phyloP scores from a whole-genome alignment of 257 asterid species.

The Asclepias syriaca region DNA sequence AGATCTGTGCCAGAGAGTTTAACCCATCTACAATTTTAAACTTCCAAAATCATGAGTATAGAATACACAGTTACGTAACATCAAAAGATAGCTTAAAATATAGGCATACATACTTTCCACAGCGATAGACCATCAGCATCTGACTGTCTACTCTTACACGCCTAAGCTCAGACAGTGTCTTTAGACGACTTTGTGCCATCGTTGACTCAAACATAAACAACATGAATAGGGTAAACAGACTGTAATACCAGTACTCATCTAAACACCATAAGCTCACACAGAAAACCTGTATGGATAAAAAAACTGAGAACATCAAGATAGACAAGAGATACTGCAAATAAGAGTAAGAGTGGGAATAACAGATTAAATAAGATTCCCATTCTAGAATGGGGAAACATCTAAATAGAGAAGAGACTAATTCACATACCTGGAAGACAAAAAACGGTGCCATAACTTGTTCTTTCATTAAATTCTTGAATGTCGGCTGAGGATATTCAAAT shows the following conservation, averaged over 20 bases:
- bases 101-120: slow-evolving; percentile 79
- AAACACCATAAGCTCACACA: slow-evolving; percentile 98
- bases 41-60: neutral
- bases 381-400: neutral
- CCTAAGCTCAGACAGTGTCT: slow-evolving; percentile 88
- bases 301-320: slow-evolving; percentile 17
- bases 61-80: neutral
- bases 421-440: slow-evolving; percentile 87
- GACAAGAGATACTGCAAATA: neutral
- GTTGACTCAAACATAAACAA: slow-evolving; percentile 98
- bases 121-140: slow-evolving; percentile 80
- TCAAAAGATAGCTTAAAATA: slow-evolving; percentile 10
- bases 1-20: slow-evolving; percentile 91
- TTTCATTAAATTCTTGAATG: slow-evolving; percentile 90
- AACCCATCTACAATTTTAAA: slow-evolving; percentile 61
- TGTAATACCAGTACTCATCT: slow-evolving; percentile 97
- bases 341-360: slow-evolving; percentile 1
- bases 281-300: slow-evolving; percentile 61
- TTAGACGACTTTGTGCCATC: slow-evolving; percentile 95
- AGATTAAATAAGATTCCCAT: slow-evolving; percentile 6
- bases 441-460: slow-evolving; percentile 95
- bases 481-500: slow-evolving; percentile 97
- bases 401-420: slow-evolving; percentile 14
- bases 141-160: slow-evolving; percentile 95
- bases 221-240: slow-evolving; percentile 92